Percentiles rank a stretch among this genome's conserved stretches.
Conservation (phyloP, 805 yeast genomes). For the Yamadazyma endophytica region DNA sequence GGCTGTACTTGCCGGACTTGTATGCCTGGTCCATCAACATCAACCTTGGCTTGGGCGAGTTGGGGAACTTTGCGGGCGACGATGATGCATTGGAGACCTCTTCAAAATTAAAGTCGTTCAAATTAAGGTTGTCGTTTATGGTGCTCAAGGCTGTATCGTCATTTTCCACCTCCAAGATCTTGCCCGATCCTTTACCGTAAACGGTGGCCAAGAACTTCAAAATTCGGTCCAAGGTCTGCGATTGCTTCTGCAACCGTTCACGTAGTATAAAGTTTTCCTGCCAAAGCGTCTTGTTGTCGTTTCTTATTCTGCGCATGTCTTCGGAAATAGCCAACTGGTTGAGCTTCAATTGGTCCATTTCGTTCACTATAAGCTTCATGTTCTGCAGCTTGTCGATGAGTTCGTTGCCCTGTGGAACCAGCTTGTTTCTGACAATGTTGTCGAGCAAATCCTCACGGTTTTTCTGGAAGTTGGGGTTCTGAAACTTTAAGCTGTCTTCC, state of each 20-base stretch:
- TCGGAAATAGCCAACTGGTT: constrained; percentile 80
- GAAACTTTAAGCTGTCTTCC: constrained; percentile 89
- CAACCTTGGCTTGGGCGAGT: constrained; percentile 28
- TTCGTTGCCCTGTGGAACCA: constrained; percentile 18
- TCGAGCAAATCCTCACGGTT: constrained; percentile 84
- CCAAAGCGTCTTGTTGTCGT: constrained; percentile 90
- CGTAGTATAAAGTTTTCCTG: constrained; percentile 78
- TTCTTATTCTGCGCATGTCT: constrained; percentile 76
- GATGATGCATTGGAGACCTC: constrained; percentile 7
- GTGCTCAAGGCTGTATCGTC: constrained; percentile 9
- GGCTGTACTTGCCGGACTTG: constrained; percentile 6
- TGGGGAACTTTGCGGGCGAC: constrained; percentile 7
- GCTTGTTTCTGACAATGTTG: constrained; percentile 73
- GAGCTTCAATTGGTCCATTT: constrained; percentile 68
- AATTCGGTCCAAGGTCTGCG: constrained; percentile 84
- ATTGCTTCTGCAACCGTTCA: constrained; percentile 80
- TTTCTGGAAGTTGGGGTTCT: constrained; percentile 70
- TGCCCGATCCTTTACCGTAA: constrained; percentile 59
- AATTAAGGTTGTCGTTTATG: constrained; percentile 6
- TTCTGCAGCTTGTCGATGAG: constrained; percentile 30
- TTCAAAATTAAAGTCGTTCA: constrained; percentile 17
- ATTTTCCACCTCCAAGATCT: constrained; percentile 34
- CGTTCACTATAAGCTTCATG: constrained; percentile 54
- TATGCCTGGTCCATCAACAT: constrained; percentile 41
- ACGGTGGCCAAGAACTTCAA: constrained; percentile 82